Base-by-base conservation (phyloP, 2,329 filamentous ascomycete genomes). In the Aspergillus sp. region DNA sequence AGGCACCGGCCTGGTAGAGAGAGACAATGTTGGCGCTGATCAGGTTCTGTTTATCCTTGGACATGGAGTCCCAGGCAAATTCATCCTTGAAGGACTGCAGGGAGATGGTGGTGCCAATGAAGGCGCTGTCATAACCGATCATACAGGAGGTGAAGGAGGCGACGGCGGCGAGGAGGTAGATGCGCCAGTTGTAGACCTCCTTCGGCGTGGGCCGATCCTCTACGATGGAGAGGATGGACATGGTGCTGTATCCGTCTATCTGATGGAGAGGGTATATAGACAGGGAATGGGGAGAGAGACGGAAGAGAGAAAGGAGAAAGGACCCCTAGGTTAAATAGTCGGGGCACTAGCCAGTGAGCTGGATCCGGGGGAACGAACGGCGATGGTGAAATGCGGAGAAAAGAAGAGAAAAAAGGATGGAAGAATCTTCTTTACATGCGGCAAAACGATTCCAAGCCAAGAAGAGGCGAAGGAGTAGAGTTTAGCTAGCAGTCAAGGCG, bases 1-100 rank as follows among this genome's bases (percentile, higher is more conserved):
- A 92, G 54, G 88, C 88, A 54, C 89, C 89, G 9, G 89, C 89
- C 71, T 93, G 89, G 74, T 90, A 92, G 49, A 88, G 82, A 21
- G 87, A 91, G 47, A 91, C 88, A 56, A 92, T 91, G 69, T 92
- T 93, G 62, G 86, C 78, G 64, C 84, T 86, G 45, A 88, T 75
- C 3, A 88, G 71, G 25, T 84, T 80, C 67, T 14, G 61, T 48
- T 2, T 69, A 53, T 6, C 66, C 9, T 44, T 6, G 44, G 50
- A 19, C 72, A 86, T 81, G 2, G 71, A 63, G 2, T 69, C 74
- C 61, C 91, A 86, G 13, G 76, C 62, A 68, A 93, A 93, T 66
- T 92, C 89, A 1, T 76, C 64, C 42, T 76, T 78, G 71, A 92
- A 92, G 0, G 88, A 88, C 0, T 81, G 77, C 25, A 93, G 77